phyloP scores from a whole-genome alignment of 208 protist genomes.

The Leishmania tarentolae region DNA sequence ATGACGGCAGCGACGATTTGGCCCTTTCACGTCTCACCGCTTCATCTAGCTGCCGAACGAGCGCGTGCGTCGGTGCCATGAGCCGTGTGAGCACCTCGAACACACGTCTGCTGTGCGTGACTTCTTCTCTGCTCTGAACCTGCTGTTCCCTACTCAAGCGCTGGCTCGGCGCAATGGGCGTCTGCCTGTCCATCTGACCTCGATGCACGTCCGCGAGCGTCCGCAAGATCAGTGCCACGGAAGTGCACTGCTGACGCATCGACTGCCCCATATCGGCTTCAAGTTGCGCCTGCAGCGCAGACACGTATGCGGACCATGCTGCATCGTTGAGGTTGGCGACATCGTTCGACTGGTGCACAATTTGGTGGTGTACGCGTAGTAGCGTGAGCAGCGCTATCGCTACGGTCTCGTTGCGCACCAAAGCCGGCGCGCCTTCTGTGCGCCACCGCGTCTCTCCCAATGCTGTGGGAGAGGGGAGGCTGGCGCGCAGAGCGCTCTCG shows the following conservation, averaged over 20 bases:
- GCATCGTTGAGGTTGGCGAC: background rate
- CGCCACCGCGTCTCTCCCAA: background rate
- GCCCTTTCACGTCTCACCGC: background rate
- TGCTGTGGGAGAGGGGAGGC: background rate
- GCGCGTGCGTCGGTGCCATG: background rate
- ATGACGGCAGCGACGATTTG: background rate
- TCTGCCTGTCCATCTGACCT: constrained; percentile 7
- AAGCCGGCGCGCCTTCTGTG: background rate
- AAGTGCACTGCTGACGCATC: background rate
- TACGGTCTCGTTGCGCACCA: constrained; percentile 2
- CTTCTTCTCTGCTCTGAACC: background rate
- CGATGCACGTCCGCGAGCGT: constrained; percentile 17
- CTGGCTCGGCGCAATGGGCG: background rate
- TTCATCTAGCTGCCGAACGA: background rate
- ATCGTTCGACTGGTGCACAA: background rate
- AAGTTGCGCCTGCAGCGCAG: constrained; percentile 8
- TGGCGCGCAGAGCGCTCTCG: background rate
- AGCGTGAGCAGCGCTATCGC: constrained; percentile 22
- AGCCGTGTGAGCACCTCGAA: constrained; percentile 18
- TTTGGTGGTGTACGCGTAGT: constrained; percentile 17
- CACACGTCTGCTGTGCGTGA: constrained; percentile 2
- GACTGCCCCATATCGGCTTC: background rate
- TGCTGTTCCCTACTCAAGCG: background rate
- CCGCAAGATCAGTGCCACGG: constrained; percentile 18
- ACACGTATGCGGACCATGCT: constrained; percentile 15